Percentiles rank a stretch among this genome's conserved stretches.
phyloP scores from a whole-genome alignment of 257 asterid genomes.

The Apocynum venetum region DNA sequence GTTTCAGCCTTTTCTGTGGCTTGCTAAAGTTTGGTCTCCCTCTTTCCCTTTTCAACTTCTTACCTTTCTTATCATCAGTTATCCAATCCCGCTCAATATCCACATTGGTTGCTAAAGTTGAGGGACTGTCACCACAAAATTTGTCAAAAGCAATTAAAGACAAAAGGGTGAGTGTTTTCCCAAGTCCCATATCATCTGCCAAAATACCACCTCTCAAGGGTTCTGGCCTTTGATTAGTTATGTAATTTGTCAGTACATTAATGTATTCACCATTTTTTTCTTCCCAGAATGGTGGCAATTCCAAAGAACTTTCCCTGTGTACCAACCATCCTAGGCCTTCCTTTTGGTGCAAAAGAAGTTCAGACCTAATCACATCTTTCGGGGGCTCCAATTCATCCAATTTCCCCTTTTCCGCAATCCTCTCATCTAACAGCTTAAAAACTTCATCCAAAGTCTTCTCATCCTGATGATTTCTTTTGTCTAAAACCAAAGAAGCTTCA shows the following conservation, averaged over 20 bases:
- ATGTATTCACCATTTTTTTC: conserved; percentile 46
- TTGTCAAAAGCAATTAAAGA: conserved; percentile 76
- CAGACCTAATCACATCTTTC: conserved; percentile 41
- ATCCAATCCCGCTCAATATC: conserved; percentile 29
- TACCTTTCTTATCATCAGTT: conserved; percentile 26
- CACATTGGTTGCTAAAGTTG: conserved; percentile 19
- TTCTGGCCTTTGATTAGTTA: conserved; percentile 53
- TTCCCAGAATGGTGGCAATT: conserved; percentile 85
- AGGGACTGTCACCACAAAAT: conserved; percentile 18
- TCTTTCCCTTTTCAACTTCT: conserved; percentile 37
- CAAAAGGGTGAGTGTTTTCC: conserved; percentile 76
- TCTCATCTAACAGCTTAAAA: conserved; percentile 59
- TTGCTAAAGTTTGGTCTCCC: conserved; percentile 20
- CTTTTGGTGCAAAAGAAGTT: conserved; percentile 71
- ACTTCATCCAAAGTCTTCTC: conserved; percentile 73
- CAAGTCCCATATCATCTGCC: conserved; percentile 94
- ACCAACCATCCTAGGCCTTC: conserved; percentile 79
- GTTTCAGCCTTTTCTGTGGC: conserved; percentile 27
- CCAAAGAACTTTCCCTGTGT: conserved; percentile 60
- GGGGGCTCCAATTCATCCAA: conserved; percentile 70
- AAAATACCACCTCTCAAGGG: conserved; percentile 81
- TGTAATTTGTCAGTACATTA: conserved; percentile 62
- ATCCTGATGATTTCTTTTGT: conserved; percentile 25
- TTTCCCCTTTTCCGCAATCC: conserved; percentile 37
- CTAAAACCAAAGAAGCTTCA: conserved; percentile 52